Conservation (phyloP, 352 stramenopile genomes). For the Phytophthora pini region DNA sequence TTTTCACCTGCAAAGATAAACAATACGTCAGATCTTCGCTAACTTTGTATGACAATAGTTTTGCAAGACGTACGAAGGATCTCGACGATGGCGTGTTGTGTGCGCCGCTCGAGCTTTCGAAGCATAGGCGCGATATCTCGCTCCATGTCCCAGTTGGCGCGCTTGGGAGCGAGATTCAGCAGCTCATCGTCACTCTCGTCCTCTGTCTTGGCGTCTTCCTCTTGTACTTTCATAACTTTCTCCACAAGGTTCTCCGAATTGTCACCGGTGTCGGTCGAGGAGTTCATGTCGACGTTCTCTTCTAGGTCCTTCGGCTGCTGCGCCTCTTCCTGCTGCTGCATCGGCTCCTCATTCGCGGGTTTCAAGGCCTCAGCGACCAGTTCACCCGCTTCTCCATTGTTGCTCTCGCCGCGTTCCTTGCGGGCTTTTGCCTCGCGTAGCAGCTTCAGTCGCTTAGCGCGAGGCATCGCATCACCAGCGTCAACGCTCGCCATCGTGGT, state of each 20-base stretch:
- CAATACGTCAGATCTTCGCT: background rate
- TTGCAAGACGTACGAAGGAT: constrained; percentile 69
- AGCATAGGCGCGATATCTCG: constrained; percentile 88
- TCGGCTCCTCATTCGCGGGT: constrained; percentile 9
- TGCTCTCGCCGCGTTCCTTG: constrained; percentile 62
- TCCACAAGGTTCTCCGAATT: constrained; percentile 20
- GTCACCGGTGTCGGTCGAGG: constrained; percentile 1
- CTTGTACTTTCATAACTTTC: constrained; percentile 33
- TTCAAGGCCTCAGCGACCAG: constrained; percentile 10
- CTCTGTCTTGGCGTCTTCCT: constrained; percentile 35
- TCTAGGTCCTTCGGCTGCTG: constrained; percentile 31
- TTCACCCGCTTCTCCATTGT: constrained; percentile 23
- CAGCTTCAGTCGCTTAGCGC: constrained; percentile 86
- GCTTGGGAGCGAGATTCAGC: constrained; percentile 81
- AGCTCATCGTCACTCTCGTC: constrained; percentile 70
- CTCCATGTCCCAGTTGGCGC: constrained; percentile 90
- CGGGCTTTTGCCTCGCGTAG: constrained; percentile 84
- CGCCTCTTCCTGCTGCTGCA: constrained; percentile 10
- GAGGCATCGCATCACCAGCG: constrained; percentile 60
- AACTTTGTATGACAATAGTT: background rate
- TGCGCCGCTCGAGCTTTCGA: constrained; percentile 87
- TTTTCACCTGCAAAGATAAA: constrained; percentile 67
- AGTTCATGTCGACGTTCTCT: constrained; percentile 16
- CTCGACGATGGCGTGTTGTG: constrained; percentile 87
- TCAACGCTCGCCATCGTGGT: background rate